Base-by-base conservation (phyloP, 2,329 filamentous ascomycete genomes). In the Exophiala spinifera region DNA sequence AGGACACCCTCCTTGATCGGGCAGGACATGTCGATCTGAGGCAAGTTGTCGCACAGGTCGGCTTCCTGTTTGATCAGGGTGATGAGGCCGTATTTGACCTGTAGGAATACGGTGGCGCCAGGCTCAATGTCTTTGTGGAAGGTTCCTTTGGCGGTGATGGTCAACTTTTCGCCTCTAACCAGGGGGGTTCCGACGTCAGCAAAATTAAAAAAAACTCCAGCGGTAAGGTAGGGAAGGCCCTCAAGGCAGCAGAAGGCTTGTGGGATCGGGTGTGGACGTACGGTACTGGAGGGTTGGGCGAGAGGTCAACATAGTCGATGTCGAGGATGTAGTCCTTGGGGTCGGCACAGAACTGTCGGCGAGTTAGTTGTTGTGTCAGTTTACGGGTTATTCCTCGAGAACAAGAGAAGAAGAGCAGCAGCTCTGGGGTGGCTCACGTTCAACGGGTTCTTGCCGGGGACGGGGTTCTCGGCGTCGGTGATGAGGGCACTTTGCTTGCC, bases 81-180 rank as follows among this genome's bases (percentile, higher is more conserved):
- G 72, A 99, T 96, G 62, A 96, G 79, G 57, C 92, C 92, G 72
- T 95, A 96, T 76, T 96, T 96, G 74, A 99, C 92, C 63, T 85
- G 81, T 37, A 99, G 72, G 45, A 86, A 79, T 59, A 96, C 87
- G 65, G 88, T 89, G 56, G 92, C 89, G 55, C 90, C 92, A 55
- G 90, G 70, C 51, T 84, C 81, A 61, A 99, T 84, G 48, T 79
- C 74, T 67, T 95, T 74, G 63, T 79, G 80, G 61, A 97, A 81
- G n/a, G 76, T 82, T 53, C 92, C 94, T 28, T 75, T 79, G 44
- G 91, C 94, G 61, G 83, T 83, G 76, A 99, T 95, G 55, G 79
- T 77, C 50, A 99, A 85, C 17, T 81, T 82, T 65, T 84, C 63
- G 65, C 92, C 94, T 69, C 94, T 97, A n/a, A n/a, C n/a, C n/a